These are phyloP conservation scores for Juncus inflexus DNA, from an alignment of 176 grass and related monocot species.

Conservation along the genomic window DNA sequence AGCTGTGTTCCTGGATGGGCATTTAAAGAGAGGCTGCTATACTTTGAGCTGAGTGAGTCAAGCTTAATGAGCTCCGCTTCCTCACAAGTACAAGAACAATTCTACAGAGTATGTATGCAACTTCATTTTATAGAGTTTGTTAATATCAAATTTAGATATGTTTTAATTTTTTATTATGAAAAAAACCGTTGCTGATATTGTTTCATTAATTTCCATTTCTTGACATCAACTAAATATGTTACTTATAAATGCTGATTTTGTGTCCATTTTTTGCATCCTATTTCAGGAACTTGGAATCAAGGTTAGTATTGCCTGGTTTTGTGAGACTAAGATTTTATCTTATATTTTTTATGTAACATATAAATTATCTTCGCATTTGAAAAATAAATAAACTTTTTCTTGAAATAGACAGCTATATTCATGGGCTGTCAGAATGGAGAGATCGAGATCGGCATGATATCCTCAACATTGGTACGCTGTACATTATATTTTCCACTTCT, in stretches of 20 bases:
- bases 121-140: neutral
- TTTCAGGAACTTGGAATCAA: slow-evolving; percentile 74
- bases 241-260: slow-evolving; percentile 17
- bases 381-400: neutral
- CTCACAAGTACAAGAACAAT: slow-evolving; percentile 49
- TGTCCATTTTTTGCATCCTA: neutral
- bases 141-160: neutral
- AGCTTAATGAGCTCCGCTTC: slow-evolving; percentile 46
- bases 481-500: neutral
- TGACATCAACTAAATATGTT: slow-evolving; percentile 8
- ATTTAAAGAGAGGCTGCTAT: slow-evolving; percentile 46
- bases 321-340: slow-evolving; percentile 1
- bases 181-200: no score
- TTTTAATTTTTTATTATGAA: no score
- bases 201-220: no score
- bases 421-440: slow-evolving; percentile 69
- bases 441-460: slow-evolving; percentile 68
- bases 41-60: slow-evolving; percentile 40
- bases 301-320: slow-evolving; percentile 35
- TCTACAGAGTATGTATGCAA: slow-evolving; percentile 52
- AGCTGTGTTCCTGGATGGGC: slow-evolving; percentile 78
- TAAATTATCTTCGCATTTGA: neutral
- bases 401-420: slow-evolving; percentile 59
- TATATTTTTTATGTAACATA: neutral
- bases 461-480: neutral